These are phyloP conservation scores for Corchorus capsularis DNA, from an alignment of 345 rosid genomes.

Conservation along the genomic window DNA sequence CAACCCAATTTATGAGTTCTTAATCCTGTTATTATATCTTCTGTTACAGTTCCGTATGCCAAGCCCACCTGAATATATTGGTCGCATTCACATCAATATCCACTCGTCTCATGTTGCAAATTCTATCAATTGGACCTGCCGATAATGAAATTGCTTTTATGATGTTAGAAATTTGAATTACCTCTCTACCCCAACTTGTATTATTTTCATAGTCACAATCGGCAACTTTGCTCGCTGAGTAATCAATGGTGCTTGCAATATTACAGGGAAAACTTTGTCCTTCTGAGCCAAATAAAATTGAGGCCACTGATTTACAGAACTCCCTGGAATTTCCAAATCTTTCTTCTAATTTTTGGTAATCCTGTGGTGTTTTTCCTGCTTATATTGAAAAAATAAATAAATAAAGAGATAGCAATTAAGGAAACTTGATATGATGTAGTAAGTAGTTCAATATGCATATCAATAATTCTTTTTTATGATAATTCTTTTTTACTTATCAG, in stretches of 20 bases:
- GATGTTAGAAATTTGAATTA: neutral
- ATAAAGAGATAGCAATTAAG: too few species aligned
- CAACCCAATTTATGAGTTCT: slow-evolving; percentile 59
- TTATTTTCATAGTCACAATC: slow-evolving; percentile 46
- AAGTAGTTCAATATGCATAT: too few species aligned
- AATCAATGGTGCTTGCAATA: slow-evolving; percentile 25
- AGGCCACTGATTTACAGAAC: slow-evolving; percentile 36
- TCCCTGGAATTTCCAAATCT: slow-evolving; percentile 53
- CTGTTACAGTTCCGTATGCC: slow-evolving; percentile 58
- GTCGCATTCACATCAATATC: neutral
- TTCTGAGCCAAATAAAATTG: slow-evolving; percentile 39
- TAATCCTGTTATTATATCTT: slow-evolving; percentile 55
- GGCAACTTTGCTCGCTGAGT: slow-evolving; percentile 44
- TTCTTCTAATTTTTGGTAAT: neutral
- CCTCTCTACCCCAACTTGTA: slow-evolving; percentile 59
- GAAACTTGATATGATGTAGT: too few species aligned
- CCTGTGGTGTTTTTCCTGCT: neutral
- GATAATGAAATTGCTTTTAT: too few species aligned
- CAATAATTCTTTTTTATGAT: too few species aligned
- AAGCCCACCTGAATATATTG: slow-evolving; percentile 45
- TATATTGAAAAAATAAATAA: too few species aligned
- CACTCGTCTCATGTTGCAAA: too few species aligned
- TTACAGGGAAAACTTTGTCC: neutral
- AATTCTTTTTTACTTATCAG: too few species aligned
- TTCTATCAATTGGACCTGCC: too few species aligned